These are phyloP conservation scores for Aspergillus heteromorphus DNA, from an alignment of 495 filamentous ascomycete species.

Conservation along the genomic window DNA sequence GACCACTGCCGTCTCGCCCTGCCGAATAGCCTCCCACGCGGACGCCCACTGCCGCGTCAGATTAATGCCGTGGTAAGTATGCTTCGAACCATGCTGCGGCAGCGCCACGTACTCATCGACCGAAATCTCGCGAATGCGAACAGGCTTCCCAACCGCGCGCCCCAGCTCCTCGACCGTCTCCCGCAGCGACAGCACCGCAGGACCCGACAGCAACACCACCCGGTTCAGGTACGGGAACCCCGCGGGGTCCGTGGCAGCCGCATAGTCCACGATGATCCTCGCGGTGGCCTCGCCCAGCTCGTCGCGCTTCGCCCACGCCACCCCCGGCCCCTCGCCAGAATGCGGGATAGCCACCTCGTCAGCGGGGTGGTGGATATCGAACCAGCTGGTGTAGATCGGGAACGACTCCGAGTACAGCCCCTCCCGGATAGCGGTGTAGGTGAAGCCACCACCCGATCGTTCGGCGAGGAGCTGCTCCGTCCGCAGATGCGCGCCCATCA, in stretches of 20 bases:
- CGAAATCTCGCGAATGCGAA: slow-evolving; percentile 23
- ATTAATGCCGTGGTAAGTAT: slow-evolving; percentile 21
- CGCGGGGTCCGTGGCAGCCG: background rate
- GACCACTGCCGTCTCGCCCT: slow-evolving; percentile 35
- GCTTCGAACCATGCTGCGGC: slow-evolving; percentile 7
- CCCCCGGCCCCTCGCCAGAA: slow-evolving; percentile 37
- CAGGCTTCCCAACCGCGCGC: slow-evolving; percentile 21
- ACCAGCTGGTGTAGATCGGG: slow-evolving; percentile 64
- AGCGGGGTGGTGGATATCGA: slow-evolving; percentile 29
- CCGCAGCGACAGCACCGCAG: slow-evolving; percentile 27
- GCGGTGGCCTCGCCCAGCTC: slow-evolving; percentile 45
- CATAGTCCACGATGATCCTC: slow-evolving; percentile 29
- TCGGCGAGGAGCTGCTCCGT: slow-evolving; percentile 54
- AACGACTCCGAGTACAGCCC: slow-evolving; percentile 64
- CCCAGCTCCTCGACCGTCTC: slow-evolving; percentile 33
- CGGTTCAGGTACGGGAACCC: slow-evolving; percentile 26
- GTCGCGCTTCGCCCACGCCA: slow-evolving; percentile 50
- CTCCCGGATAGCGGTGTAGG: slow-evolving; percentile 53
- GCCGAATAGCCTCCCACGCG: slow-evolving; percentile 38
- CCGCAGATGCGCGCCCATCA: slow-evolving; percentile 65
- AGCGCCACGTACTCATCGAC: slow-evolving; percentile 36
- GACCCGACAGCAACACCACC: slow-evolving; percentile 33
- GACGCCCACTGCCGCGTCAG: slow-evolving; percentile 28
- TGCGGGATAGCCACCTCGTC: slow-evolving; percentile 47
- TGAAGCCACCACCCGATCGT: slow-evolving; percentile 20